A percentile compares a stretch with the other conserved stretches of the same genome.
phyloP scores from a whole-genome alignment of 768 basidiomycete genomes.

The Hygrophorus russula region DNA sequence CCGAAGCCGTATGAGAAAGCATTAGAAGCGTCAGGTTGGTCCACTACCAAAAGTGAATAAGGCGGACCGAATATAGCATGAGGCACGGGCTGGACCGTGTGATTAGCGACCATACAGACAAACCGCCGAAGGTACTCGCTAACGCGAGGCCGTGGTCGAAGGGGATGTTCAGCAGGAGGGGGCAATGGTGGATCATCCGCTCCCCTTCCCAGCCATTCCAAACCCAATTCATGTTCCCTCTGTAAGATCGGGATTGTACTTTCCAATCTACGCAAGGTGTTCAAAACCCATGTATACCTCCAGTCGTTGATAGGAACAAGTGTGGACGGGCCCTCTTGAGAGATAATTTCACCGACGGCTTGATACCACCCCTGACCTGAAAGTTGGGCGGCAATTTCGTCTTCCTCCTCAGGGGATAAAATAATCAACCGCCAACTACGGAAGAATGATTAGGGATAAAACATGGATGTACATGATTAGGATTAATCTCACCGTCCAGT shows the following conservation, averaged over 20 bases:
- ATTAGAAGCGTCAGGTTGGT: slow-evolving; percentile 73
- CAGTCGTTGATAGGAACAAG: slow-evolving; percentile 74
- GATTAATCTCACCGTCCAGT: slow-evolving; percentile 59
- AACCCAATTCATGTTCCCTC: slow-evolving; percentile 40
- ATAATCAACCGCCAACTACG: slow-evolving; percentile 77
- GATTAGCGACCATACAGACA: slow-evolving; percentile 37
- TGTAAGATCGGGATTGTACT: slow-evolving; percentile 56
- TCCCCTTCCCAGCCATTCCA: slow-evolving; percentile 44
- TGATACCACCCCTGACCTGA: slow-evolving; percentile 80
- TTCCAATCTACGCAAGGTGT: slow-evolving; percentile 72
- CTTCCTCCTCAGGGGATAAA: slow-evolving; percentile 88
- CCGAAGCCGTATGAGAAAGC: slow-evolving; percentile 97
- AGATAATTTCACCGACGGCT: slow-evolving; percentile 71
- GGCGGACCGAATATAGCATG: slow-evolving; percentile 71
- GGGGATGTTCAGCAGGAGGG: slow-evolving; percentile 72
- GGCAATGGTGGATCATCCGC: slow-evolving; percentile 51
- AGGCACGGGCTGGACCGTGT: slow-evolving; percentile 28
- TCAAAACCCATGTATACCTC: slow-evolving; percentile 81
- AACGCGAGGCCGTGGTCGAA: slow-evolving; percentile 75
- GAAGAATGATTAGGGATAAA: slow-evolving; percentile 2
- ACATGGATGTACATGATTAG: not conserved
- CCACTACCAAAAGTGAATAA: slow-evolving; percentile 83
- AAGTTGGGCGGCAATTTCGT: slow-evolving; percentile 73
- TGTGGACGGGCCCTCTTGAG: slow-evolving; percentile 46
- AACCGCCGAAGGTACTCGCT: slow-evolving; percentile 56